Base-by-base conservation (phyloP, 1,284 basidiomycete genomes). In the Takashimella tepidaria region DNA sequence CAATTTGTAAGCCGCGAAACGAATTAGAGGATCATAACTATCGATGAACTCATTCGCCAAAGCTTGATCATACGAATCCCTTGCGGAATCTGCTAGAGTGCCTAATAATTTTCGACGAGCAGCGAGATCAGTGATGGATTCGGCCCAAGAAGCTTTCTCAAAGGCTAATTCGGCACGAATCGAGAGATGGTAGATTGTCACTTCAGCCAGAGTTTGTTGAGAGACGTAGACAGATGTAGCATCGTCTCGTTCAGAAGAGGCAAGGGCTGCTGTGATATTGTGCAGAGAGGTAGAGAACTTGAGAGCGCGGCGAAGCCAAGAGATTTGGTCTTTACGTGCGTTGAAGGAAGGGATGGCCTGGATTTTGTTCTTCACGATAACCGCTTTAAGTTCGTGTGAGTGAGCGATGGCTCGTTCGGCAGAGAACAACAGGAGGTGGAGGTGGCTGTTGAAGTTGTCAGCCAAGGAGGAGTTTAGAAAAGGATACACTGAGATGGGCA, bases 321-420 rank as follows among this genome's bases (percentile, higher is more conserved):
- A 76, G 37, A 73, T 55, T 55, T 76, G 73, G 20, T 74, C 72
- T 46, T 57, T 59, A 51, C 59, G 60, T 16, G 57, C 53, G 19
- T 55, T 49, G n/a, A n/a, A n/a, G 31, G 31, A 8, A 16, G 31
- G 31, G 16, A 49, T 41, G 6, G 11, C 25, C 4, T 63, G 67
- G 10, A 56, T 43, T 25, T 62, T 56, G 4, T 61, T 60, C 47
- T 67, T 69, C 47, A 61, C 48, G 23, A 51, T 42, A 8, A 61
- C 51, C 3, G 81, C 73, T 51, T 81, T 79, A 41, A 93, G 81
- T 60, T 92, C 89, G 74, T 92, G 89, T 8, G 90, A 85, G 73
- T 89, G 85, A 1, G 89, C 85, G 84, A 91, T 92, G n/a, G 90
- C 88, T 47, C 92, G 84, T 74, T 97, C 92, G 5, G 90, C 83